Evolutionary conservation across 352 stramenopile genomes (phyloP), one percentile per base, ranked within the genome.

Genomic region (Pythium periplocum): DNA sequence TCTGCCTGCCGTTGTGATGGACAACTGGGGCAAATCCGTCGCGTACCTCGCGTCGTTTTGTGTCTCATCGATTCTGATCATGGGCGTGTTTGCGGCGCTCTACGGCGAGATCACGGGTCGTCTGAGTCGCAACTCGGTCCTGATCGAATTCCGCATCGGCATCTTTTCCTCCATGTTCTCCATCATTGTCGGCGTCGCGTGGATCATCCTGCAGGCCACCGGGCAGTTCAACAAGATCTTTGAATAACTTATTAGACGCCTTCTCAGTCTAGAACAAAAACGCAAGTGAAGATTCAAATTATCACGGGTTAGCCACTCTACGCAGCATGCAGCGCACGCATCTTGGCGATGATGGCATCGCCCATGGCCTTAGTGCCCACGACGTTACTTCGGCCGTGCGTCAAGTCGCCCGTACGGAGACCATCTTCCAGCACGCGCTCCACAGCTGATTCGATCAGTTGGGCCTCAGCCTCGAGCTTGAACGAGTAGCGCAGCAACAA

Each of bases 401-500:
- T 88, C 48, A 96, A 64, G 62, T 96, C 87, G 30, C 83, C 79
- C n/a, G 87, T 96, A 59, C 83, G 86, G 39, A 93, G 58, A 47
- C 87, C 86, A 49, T 90, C 74, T 58, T 93, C 51, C 30, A 96
- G 75, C 55, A 94, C 87, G 34, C 81, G 66, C 58, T 95, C 82
- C 4, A 95, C 87, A 0, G 87, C 87, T 26, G 62, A 64, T 50
- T 96, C 83, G 48, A 96, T 92, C 48, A 92, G 47, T 55, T 78
- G 73, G 30, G 87, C 87, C 63, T 93, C 87, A 2, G 62, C 48
- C 47, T 93, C 78, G 63, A 93, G 72, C 68, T 87, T 66, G 61
- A 94, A 94, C 57, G 83, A 94, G 65, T 99, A 99, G 41, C 93
- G 83, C 48, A 99, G 78, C 89, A 99, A 96, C 73, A 99, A 90